Base-by-base conservation (phyloP, 2,329 filamentous ascomycete species). In the Aspergillus alliaceus region DNA sequence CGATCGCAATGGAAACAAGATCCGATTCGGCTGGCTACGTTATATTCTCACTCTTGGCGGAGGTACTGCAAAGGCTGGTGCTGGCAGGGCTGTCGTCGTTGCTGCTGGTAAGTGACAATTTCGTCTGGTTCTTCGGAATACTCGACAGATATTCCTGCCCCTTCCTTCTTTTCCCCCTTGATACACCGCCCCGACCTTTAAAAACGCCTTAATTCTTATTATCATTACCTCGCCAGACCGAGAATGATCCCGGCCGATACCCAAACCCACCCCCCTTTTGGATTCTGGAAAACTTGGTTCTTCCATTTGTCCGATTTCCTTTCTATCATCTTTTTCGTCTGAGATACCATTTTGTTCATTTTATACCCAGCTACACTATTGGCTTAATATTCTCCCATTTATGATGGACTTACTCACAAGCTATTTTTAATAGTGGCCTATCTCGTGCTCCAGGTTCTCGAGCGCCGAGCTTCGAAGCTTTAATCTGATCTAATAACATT, bases 1-100 rank as follows among this genome's bases (percentile, higher is more conserved):
- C 66, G 84, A 87, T 69, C 80, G 85, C 25, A 72, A 83, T 40
- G 85, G 85, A 8, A 74, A 72, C 9, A 76, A 74, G 60, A 59
- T 75, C 40, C 64, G 66, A 18, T 63, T 76, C 24, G 72, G 73
- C 52, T 76, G 75, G 73, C 44, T 78, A 53, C 70, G 72, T 32
- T 76, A 64, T 52, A 57, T 79, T 46, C 51, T 78, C 54, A 77
- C 73, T 4, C 62, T 79, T 24, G 76, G 76, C 39, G 77, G 76
- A 47, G 74, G 75, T 35, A 72, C 68, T 44, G 72, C 70, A 15
- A 74, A 69, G 53, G 66, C 71, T 7, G 75, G 73, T 31, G 68
- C 71, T 46, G 63, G 69, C 9, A 68, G 77, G 32, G 74, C 69
- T 57, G 64, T 69, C 15, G 64, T 69, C 60, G 65, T 73, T 60